Evolutionary conservation across 2,329 filamentous ascomycete species (phyloP), one percentile per base, ranked within the genome.

Genomic region (Apiospora arundinis): DNA sequence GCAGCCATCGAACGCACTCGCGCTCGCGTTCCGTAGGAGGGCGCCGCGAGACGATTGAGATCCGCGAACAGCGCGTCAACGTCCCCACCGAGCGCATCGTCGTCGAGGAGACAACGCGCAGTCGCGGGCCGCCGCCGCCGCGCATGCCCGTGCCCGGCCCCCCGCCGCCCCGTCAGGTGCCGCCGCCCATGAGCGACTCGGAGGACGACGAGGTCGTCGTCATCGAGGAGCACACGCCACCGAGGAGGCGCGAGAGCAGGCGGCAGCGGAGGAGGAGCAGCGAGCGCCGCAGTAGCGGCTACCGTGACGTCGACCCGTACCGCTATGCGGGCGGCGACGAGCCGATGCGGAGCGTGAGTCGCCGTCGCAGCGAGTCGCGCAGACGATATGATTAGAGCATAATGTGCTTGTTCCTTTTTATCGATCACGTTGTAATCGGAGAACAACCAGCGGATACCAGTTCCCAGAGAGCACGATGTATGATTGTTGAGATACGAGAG

Each of bases 161-260:
- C 9, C 65, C 69, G 21, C 60, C 72, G 21, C 74, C 74, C 9
- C 42, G 42, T 45, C 42, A 45, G 42, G 73, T 74, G 25, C 80
- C 81, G 11, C 78, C 76, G 18, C 75, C 77, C 9, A 75, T 74
- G 44, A 73, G 77, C 69, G 73, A 75, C 71, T 45, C 42, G 42
- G 74, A 77, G 44, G 79, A 80, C 14, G 77, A 79, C 63, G 84
- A 86, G 79, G 79, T 82, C 21, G 73, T 83, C 2, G 81, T 83
- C 12, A 74, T 81, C 46, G 81, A 82, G 74, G 81, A 83, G 69
- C 76, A 79, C 60, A 76, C 75, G 37, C 77, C 80, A 68, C 77
- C 80, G 40, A 74, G 77, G 46, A 73, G 77, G 71, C 73, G 74
- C 52, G 73, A 75, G 32, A 74, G 75, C 70, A 74, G 73, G 67